A percentile compares a stretch with the other conserved stretches of the same genome.
Evolutionary conservation across 352 stramenopile species (phyloP).

Genomic region (Globisporangium alternatum): DNA sequence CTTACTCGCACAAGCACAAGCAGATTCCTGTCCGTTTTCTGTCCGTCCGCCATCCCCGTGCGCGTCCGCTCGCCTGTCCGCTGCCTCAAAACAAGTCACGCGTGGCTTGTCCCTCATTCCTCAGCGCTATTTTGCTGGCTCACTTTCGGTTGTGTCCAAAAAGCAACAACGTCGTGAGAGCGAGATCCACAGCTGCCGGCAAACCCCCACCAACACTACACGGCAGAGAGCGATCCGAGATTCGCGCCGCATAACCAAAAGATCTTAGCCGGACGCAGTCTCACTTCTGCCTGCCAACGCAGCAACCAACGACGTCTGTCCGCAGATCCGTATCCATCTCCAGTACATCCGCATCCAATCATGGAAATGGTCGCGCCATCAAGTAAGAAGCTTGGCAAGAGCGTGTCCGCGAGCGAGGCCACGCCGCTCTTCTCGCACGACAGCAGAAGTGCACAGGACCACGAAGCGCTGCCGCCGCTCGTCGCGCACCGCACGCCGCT

Average conservation of each 20-base stretch:
- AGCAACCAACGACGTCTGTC: neutral
- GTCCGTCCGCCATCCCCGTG: neutral
- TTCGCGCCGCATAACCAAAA: neutral
- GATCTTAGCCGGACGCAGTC: neutral
- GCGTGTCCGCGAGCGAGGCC: neutral
- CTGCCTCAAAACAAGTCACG: neutral
- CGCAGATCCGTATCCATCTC: neutral
- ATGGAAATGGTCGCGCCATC: constrained; percentile 14
- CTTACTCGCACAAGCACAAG: neutral
- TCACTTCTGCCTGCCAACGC: neutral
- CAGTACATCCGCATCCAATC: neutral
- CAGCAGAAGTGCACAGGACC: neutral
- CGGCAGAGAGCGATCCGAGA: neutral
- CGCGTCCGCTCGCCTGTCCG: neutral
- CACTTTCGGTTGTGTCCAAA: neutral
- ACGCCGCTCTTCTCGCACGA: constrained; percentile 9
- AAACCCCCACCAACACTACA: neutral
- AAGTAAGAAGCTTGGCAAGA: constrained; percentile 1
- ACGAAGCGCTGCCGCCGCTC: neutral
- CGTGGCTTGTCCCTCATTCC: neutral
- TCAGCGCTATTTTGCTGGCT: neutral
- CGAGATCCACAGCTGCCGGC: neutral
- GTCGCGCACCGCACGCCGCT: constrained; percentile 27
- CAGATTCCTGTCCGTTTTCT: neutral
- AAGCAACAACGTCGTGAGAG: neutral